A percentile compares a stretch with the other conserved stretches of the same genome.
Conservation (phyloP, 2,329 filamentous ascomycete genomes). For the Paracamarosporium sp. region DNA sequence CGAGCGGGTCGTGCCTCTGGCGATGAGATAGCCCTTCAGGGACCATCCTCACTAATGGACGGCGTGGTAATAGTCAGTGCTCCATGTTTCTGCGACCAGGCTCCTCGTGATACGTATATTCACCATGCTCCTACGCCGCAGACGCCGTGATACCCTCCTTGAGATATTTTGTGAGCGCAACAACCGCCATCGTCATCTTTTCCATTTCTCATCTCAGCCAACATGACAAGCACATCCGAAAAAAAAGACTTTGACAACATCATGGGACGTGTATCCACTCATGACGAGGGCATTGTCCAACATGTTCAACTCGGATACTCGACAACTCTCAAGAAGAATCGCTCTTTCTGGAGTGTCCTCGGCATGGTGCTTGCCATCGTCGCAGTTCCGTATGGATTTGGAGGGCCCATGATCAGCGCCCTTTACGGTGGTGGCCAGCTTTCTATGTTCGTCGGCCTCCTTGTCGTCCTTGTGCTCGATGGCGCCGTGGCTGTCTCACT, state of each 20-base stretch:
- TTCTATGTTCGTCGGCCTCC: conserved; percentile 4
- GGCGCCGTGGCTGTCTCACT: conserved; percentile 14
- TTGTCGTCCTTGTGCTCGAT: conserved; percentile 9
- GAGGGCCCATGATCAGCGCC: background rate
- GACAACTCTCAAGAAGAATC: background rate
- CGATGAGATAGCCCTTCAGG: background rate
- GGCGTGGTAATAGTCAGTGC: background rate
- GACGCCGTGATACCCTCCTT: background rate
- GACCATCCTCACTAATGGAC: background rate
- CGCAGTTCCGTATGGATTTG: conserved; percentile 3
- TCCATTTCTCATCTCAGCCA: background rate
- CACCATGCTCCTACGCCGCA: background rate
- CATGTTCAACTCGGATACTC: conserved; percentile 6
- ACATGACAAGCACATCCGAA: background rate
- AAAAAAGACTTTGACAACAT: background rate
- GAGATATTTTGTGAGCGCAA: background rate
- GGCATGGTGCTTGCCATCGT: conserved; percentile 1
- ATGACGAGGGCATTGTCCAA: background rate
- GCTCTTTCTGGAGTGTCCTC: conserved; percentile 3
- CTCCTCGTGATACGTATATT: background rate
- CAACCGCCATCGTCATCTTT: background rate
- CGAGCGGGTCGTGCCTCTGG: background rate
- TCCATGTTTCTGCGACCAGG: background rate
- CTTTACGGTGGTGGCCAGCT: conserved; percentile 6
- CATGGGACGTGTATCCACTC: background rate